Conservation (phyloP, 371 early-diverging fungal genomes). For the Apophysomyces elegans region DNA sequence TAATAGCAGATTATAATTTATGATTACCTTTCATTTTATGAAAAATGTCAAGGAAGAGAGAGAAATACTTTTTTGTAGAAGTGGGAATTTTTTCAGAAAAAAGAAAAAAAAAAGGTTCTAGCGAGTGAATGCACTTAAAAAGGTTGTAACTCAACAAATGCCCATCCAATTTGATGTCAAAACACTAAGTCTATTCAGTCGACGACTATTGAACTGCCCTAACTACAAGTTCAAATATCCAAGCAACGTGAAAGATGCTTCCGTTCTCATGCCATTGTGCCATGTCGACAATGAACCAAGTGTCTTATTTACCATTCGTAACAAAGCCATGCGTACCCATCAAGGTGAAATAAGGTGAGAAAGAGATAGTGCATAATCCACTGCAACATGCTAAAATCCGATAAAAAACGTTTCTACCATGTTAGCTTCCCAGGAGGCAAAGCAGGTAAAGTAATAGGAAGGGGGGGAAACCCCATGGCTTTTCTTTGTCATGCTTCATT, state of each 20-base stretch:
- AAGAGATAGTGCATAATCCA: neutral
- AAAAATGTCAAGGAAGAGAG: too few relatives aligned
- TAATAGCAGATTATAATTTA: neutral
- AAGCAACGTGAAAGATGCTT: conserved; percentile 42
- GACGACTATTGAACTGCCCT: conserved; percentile 44
- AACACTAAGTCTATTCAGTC: conserved; percentile 35
- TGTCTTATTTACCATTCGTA: conserved; percentile 84
- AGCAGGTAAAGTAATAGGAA: conserved; percentile 35
- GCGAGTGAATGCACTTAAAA: neutral
- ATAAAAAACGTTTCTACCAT: neutral
- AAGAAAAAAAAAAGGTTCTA: neutral
- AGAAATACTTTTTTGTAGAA: too few relatives aligned
- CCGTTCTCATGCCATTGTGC: conserved; percentile 70
- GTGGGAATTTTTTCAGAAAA: too few relatives aligned
- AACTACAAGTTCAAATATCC: conserved; percentile 41
- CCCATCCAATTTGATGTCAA: conserved; percentile 31
- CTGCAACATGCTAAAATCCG: neutral
- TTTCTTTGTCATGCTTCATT: too few relatives aligned
- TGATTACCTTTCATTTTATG: neutral
- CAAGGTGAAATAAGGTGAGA: conserved; percentile 78
- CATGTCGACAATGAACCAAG: conserved; percentile 63
- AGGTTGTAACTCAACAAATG: neutral
- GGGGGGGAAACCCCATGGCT: too few relatives aligned
- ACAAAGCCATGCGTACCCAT: conserved; percentile 70
- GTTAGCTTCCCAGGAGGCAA: conserved; percentile 82